These are phyloP conservation scores for Neonectria faginata DNA, from an alignment of 2,329 filamentous ascomycete genomes.

Conservation along the genomic window DNA sequence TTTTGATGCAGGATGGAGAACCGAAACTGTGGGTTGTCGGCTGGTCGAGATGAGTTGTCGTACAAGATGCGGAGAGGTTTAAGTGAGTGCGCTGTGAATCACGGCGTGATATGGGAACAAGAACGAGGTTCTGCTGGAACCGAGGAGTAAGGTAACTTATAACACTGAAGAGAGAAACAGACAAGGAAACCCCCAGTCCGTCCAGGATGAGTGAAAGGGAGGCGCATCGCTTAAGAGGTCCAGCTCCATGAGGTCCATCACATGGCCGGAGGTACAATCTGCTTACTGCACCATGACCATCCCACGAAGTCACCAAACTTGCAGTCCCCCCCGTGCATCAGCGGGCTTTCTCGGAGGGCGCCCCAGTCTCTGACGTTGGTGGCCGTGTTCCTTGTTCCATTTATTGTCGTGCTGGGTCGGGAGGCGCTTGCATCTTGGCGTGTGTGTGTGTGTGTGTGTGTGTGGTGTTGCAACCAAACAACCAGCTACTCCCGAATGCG, in stretches of 20 bases:
- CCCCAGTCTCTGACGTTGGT: not conserved
- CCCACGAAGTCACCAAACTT: not conserved
- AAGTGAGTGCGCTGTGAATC: not conserved
- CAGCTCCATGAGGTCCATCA: not conserved
- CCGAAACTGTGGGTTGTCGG: not conserved
- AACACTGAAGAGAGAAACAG: not conserved
- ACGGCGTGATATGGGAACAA: not conserved
- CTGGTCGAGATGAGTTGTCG: not conserved
- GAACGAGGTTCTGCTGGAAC: not conserved
- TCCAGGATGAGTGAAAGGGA: not conserved
- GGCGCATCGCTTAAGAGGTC: not conserved
- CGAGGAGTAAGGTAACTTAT: not conserved
- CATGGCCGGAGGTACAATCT: not conserved
- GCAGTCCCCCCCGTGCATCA: not conserved
- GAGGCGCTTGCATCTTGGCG: not conserved
- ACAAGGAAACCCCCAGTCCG: not conserved
- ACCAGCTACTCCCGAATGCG: not conserved
- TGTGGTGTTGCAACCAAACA: not conserved
- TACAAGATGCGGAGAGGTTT: not conserved
- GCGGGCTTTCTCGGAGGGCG: not conserved
- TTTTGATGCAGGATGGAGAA: not conserved
- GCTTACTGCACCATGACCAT: not conserved
- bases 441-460: not conserved
- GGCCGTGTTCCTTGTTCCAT: not conserved
- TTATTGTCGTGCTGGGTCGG: not conserved